Evolutionary conservation across 2,329 filamentous ascomycete species (phyloP), one percentile per base, ranked within the genome.

Genomic region (Teratosphaeria nubilosa): DNA sequence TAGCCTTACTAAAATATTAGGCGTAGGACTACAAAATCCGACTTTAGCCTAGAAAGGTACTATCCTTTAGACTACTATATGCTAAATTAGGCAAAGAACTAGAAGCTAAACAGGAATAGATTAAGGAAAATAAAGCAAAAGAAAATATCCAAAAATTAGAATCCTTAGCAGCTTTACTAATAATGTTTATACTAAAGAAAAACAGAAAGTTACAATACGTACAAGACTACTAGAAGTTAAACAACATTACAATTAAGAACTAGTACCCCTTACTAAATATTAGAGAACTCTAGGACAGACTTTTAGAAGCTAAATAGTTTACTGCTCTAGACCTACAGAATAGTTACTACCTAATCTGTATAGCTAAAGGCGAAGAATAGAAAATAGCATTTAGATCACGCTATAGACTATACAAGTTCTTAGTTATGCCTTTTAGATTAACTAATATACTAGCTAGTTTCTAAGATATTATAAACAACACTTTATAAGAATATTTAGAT

Each of bases 201-300:
- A 57, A 65, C 56, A 51, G 59, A 34, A 62, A 53, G 14, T 45
- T 67, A 58, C 31, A 53, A 34, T 55, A 65, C 51, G 64, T 60
- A 51, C 51, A 68, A 11, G 57, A 70, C 58, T 71, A 69, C 53
- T 27, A 58, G 51, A 34, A 45, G 24, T 34, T 70, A 45, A 72
- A 71, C 58, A 58, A 63, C 11, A 64, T 67, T 14, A 71, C 57
- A 2, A 60, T 65, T 30, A 70, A 70, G 55, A 67, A 70, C 60
- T 32, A 59, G 30, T 68, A 69, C 53, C 61, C 53, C 2, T 51
- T 72, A 60, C 63, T 53, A 1, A 56, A 65, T 27, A 69, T 70
- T 37, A 24, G 57, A 51, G 58, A 69, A 56, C 60, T 59, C 25
- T 30, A 59, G n/a, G 57, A 67, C 59, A 31, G 57, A 32, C 51